These are phyloP conservation scores for Exobasidium rhododendri DNA, from an alignment of 1,284 basidiomycete genomes.

Conservation along the genomic window DNA sequence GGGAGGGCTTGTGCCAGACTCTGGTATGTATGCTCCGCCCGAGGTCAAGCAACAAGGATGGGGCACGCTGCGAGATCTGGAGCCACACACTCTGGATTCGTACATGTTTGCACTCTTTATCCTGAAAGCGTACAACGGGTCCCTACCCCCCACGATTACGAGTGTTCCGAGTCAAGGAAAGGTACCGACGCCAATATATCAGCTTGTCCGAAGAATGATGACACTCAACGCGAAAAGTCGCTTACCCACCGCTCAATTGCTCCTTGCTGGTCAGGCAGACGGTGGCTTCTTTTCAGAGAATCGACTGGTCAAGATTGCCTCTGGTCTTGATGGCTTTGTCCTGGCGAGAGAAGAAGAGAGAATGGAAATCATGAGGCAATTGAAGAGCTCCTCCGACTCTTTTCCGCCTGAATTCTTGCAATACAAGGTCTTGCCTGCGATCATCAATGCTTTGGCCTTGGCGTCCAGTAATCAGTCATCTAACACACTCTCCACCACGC, in stretches of 20 bases:
- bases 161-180: constrained; percentile 71
- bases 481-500: constrained; percentile 4
- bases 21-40: constrained; percentile 62
- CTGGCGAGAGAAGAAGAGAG: constrained; percentile 81
- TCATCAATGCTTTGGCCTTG: constrained; percentile 68
- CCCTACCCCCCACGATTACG: constrained; percentile 59
- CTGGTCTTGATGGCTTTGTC: constrained; percentile 81
- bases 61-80: constrained; percentile 76
- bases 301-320: constrained; percentile 77
- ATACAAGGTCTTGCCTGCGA: constrained; percentile 79
- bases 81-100: constrained; percentile 34
- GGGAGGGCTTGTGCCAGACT: constrained; percentile 44
- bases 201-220: constrained; percentile 78
- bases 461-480: constrained; percentile 18
- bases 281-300: constrained; percentile 81
- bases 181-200: constrained; percentile 75
- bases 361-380: constrained; percentile 57
- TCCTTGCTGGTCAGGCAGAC: constrained; percentile 47
- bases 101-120: constrained; percentile 42
- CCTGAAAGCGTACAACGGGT: constrained; percentile 45
- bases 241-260: constrained; percentile 60
- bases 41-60: constrained; percentile 82
- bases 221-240: constrained; percentile 81
- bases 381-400: constrained; percentile 34
- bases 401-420: constrained; percentile 82